These are phyloP conservation scores for Melaleuca alternifolia DNA, from an alignment of 345 rosid species.

Conservation along the genomic window DNA sequence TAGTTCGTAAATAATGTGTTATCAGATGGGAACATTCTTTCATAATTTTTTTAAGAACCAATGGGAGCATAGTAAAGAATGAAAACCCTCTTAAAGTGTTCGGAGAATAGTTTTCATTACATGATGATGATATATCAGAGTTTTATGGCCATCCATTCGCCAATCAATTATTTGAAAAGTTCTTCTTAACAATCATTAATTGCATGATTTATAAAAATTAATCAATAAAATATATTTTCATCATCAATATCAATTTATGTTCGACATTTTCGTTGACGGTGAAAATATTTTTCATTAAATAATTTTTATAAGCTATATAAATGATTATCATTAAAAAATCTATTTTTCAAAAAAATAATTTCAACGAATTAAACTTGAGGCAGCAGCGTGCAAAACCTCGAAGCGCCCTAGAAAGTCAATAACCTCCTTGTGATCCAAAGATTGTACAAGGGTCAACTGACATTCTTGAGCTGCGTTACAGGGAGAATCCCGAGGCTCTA, in stretches of 20 bases:
- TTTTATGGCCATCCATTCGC: not conserved
- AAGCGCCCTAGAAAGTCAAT: not conserved
- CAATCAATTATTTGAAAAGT: not conserved
- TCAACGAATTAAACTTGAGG: not conserved
- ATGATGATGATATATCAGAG: not conserved
- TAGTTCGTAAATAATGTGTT: not conserved
- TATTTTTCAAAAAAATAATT: not conserved
- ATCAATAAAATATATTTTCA: not conserved
- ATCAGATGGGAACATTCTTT: not conserved
- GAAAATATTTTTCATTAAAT: not conserved
- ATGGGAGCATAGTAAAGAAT: not conserved
- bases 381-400: not conserved
- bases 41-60: not conserved
- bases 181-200: not conserved
- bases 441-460: not conserved
- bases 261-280: not conserved
- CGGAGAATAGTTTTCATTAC: not conserved
- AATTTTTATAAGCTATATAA: not conserved
- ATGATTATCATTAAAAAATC: not conserved
- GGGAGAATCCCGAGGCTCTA: conserved; percentile 33
- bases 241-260: not conserved
- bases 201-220: not conserved
- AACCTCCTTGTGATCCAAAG: not conserved
- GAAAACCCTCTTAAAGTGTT: not conserved
- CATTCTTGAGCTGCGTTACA: not conserved